These are phyloP conservation scores for Xylaria acuta DNA, from an alignment of 495 filamentous ascomycete genomes.

Conservation along the genomic window DNA sequence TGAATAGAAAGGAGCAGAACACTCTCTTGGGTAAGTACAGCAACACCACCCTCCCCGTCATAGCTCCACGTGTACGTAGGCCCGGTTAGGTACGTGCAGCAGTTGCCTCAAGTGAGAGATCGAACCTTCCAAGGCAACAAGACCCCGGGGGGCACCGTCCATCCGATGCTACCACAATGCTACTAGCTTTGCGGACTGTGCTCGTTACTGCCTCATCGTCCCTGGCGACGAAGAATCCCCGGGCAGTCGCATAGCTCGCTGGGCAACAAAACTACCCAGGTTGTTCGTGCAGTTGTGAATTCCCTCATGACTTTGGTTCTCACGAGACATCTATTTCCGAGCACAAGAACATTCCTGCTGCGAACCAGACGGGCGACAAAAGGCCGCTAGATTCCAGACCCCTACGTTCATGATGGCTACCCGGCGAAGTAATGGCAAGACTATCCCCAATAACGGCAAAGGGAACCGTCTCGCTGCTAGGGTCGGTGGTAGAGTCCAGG, in stretches of 20 bases:
- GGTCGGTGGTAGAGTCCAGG: neutral
- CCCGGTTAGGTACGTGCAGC: neutral
- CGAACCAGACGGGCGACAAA: neutral
- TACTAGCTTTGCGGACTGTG: neutral
- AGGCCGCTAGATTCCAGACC: neutral
- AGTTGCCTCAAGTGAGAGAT: slow-evolving; percentile 1
- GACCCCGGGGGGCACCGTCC: neutral
- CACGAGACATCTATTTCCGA: neutral
- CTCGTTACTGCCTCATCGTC: neutral
- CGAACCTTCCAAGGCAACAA: neutral
- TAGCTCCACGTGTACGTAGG: neutral
- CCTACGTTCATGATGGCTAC: neutral
- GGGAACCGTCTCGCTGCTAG: neutral
- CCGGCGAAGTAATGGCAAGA: neutral
- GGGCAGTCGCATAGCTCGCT: neutral
- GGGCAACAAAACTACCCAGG: neutral
- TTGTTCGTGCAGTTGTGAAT: neutral
- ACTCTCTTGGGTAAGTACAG: slow-evolving; percentile 34
- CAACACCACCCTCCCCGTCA: neutral
- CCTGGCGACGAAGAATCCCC: neutral
- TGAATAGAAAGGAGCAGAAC: slow-evolving; percentile 34
- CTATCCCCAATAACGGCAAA: neutral
- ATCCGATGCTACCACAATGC: neutral
- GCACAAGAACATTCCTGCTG: neutral
- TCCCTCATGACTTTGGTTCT: neutral